Percentiles rank a stretch among this genome's conserved stretches.
Conservation (phyloP, 345 rosid species). For the Physaria fendleri region DNA sequence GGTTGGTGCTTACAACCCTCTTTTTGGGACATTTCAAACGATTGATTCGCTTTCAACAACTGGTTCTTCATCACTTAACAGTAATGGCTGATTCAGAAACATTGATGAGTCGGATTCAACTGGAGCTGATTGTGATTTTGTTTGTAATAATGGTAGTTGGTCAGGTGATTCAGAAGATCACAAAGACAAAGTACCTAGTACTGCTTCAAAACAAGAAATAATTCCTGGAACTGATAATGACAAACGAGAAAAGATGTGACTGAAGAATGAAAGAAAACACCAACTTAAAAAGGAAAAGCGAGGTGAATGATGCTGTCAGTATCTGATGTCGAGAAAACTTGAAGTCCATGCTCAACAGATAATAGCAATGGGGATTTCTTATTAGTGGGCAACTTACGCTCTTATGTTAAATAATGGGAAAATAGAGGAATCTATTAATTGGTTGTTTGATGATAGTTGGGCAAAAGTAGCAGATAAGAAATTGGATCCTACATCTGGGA, state of each 20-base stretch:
- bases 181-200: constrained; percentile 54
- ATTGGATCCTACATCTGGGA: constrained; percentile 44
- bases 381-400: constrained; percentile 76
- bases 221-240: constrained; percentile 79
- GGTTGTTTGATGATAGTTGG: constrained; percentile 62
- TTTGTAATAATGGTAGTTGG: constrained; percentile 88
- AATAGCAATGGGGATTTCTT: constrained; percentile 73
- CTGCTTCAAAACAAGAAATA: constrained; percentile 44
- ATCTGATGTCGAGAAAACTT: constrained; percentile 88
- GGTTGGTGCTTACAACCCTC: constrained; percentile 72
- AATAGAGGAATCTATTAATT: constrained; percentile 70
- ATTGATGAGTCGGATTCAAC: constrained; percentile 73
- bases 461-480: constrained; percentile 55
- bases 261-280: constrained; percentile 89
- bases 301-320: constrained; percentile 68
- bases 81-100: constrained; percentile 60
- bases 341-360: constrained; percentile 80
- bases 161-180: constrained; percentile 97
- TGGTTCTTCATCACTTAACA: constrained; percentile 46
- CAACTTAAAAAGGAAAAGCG: constrained; percentile 92
- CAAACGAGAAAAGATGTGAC: constrained; percentile 80
- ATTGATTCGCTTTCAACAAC: constrained; percentile 45
- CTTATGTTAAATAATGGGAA: constrained; percentile 84
- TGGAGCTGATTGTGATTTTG: constrained; percentile 74
- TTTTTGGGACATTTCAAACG: constrained; percentile 64